phyloP scores from a whole-genome alignment of 805 yeast species.

The Torulaspora quercuum region DNA sequence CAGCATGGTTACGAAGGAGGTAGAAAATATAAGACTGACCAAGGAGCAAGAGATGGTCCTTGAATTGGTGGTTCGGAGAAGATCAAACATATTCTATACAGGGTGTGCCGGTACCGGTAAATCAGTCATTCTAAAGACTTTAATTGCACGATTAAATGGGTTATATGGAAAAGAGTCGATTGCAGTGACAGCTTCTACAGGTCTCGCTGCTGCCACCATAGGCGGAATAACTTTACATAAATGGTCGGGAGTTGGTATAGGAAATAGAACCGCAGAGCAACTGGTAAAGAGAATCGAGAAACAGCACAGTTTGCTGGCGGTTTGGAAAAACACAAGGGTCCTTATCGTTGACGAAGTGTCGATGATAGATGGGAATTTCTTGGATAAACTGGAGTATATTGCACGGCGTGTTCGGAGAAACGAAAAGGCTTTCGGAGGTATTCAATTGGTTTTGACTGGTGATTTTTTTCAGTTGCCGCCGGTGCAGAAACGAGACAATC shows the following conservation, averaged over 20 bases:
- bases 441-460: conserved; percentile 86
- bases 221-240: conserved; percentile 88
- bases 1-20: conserved; percentile 11
- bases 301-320: conserved; percentile 19
- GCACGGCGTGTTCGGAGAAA: conserved; percentile 55
- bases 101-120: conserved; percentile 91
- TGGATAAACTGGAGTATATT: conserved; percentile 68
- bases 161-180: conserved; percentile 49
- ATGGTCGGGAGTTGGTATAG: conserved; percentile 83
- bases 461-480: conserved; percentile 97
- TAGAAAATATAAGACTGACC: conserved; percentile 27
- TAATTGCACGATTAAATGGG: conserved; percentile 52
- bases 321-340: conserved; percentile 66
- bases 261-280: conserved; percentile 47
- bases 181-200: conserved; percentile 94
- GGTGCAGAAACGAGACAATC: conserved; percentile 47
- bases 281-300: conserved; percentile 35
- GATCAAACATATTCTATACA: conserved; percentile 63
- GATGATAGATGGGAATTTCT: conserved; percentile 79
- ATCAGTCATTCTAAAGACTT: conserved; percentile 60
- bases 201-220: conserved; percentile 90
- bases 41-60: conserved; percentile 53
- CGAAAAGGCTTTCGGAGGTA: conserved; percentile 82
- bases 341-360: conserved; percentile 89
- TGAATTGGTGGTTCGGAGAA: conserved; percentile 48